phyloP scores from a whole-genome alignment of 441 rosid species.

The Breynia disticha region DNA sequence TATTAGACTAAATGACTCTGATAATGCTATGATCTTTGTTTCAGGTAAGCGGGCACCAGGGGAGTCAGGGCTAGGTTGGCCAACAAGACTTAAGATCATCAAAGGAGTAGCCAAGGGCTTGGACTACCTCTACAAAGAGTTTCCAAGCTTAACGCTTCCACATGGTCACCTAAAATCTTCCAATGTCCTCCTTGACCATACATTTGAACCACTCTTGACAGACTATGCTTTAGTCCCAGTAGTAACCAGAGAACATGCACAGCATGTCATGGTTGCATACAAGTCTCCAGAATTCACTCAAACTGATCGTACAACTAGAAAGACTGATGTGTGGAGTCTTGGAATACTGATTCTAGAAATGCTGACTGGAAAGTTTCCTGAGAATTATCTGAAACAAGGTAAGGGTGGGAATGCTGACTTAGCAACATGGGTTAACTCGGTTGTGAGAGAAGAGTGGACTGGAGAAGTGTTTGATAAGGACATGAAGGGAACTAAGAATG shows the following conservation, averaged over 20 bases:
- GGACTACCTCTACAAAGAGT: slow-evolving; percentile 48
- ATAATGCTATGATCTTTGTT: background rate
- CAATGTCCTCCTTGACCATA: slow-evolving; percentile 55
- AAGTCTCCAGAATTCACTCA: slow-evolving; percentile 70
- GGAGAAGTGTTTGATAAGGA: slow-evolving; percentile 80
- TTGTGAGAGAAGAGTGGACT: slow-evolving; percentile 76
- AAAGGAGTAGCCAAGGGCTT: slow-evolving; percentile 73
- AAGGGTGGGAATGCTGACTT: slow-evolving; percentile 46
- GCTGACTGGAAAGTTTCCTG: slow-evolving; percentile 76
- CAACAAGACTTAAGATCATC: slow-evolving; percentile 58
- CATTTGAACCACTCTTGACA: slow-evolving; percentile 42
- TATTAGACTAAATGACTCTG: no score
- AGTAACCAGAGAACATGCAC: slow-evolving; percentile 55
- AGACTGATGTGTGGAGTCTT: slow-evolving; percentile 82
- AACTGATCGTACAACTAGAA: slow-evolving; percentile 32
- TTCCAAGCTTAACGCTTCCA: slow-evolving; percentile 41
- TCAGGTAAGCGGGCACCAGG: slow-evolving; percentile 41
- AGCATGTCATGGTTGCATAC: slow-evolving; percentile 59
- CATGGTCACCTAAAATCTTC: slow-evolving; percentile 88
- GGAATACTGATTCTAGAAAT: slow-evolving; percentile 73
- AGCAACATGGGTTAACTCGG: slow-evolving; percentile 73
- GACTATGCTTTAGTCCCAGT: slow-evolving; percentile 59
- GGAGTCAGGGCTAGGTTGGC: slow-evolving; percentile 53
- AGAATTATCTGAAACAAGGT: slow-evolving; percentile 52
- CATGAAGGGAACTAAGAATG: slow-evolving; percentile 48